Base-by-base conservation (phyloP, 2,329 filamentous ascomycete genomes). In the Fusarium sp. region DNA sequence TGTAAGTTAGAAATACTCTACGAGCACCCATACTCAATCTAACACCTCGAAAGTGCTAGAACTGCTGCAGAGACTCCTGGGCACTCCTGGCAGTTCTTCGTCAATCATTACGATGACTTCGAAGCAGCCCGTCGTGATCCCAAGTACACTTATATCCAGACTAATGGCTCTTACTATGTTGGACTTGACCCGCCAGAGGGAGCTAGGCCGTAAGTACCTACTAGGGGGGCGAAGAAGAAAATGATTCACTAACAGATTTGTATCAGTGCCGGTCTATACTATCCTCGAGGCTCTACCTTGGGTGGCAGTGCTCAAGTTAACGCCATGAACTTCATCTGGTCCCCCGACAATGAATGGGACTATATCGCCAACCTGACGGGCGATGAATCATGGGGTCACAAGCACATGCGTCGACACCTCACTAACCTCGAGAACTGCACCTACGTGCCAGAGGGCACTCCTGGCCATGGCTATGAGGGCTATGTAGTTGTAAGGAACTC, bases 121-220 rank as follows among this genome's bases (percentile, higher is more conserved):
- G 54, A 51, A 3, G 42, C 17, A 4, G 57, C 57, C 8, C 57
- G 54, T 3, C 54, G 54, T 2, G 54, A 59, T 33, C 54, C 54
- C 0, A 59, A 59, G 25, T 59, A 51, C 6, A 60, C 57, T 18
- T 60, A 60, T 9, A 59, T 59, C 10, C 57, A 59, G 20, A 37
- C 54, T 25, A 60, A 60, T 4, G 54, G 57, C 0, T 59, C 54
- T 0, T 60, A 60, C 43, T 60, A 60, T 4, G 37, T 59, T 15
- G 54, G 57, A 1, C 55, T 60, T 13, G 57, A 60, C n/a, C 57
- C 57, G 0, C 57, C 57, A 0, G 45, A 52, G 3, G 57, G 57
- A 10, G 43, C 57, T 6, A 52, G 21, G 1, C 57, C 57, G 53
- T 58, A 41, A 31, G 56, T 18, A 17, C 5, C 5, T n/a, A n/a